Percentiles rank a stretch among this genome's conserved stretches.
phyloP scores from a whole-genome alignment of 495 filamentous ascomycete genomes.

The Penicillium longicatenatum region DNA sequence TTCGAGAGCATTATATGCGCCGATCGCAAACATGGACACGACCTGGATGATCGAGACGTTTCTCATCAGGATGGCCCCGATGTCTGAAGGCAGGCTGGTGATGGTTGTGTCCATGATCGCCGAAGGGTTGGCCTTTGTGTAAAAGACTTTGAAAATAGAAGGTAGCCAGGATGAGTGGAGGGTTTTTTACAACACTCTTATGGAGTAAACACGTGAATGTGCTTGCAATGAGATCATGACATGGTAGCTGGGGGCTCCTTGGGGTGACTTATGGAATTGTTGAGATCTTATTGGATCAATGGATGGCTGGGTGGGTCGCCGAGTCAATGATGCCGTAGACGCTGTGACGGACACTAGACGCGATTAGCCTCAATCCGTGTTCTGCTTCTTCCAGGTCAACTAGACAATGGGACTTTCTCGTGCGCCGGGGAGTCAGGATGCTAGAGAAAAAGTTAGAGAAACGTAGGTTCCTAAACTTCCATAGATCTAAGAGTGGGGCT shows the following conservation, averaged over 20 bases:
- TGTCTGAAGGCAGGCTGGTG: not conserved
- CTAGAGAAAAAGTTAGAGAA: not conserved
- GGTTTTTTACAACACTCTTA: not conserved
- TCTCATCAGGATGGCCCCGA: not conserved
- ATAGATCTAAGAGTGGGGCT: not conserved
- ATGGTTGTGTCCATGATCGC: not conserved
- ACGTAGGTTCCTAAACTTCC: not conserved
- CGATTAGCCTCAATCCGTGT: not conserved
- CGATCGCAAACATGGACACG: not conserved
- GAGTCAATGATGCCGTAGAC: not conserved
- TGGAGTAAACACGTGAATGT: not conserved
- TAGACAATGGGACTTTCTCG: not conserved
- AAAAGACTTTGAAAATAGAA: not conserved
- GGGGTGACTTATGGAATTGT: not conserved
- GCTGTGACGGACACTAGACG: not conserved
- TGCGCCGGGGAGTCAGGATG: not conserved
- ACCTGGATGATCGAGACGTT: conserved; percentile 4
- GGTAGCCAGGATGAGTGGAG: not conserved
- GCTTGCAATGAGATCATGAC: not conserved
- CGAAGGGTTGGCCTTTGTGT: not conserved
- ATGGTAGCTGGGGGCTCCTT: not conserved
- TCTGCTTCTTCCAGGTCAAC: not conserved
- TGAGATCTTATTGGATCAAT: not conserved
- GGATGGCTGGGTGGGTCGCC: not conserved
- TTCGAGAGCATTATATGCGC: conserved; percentile 1